Base-by-base conservation (phyloP, 179 eudicot species). In the Beta macrorhiza region DNA sequence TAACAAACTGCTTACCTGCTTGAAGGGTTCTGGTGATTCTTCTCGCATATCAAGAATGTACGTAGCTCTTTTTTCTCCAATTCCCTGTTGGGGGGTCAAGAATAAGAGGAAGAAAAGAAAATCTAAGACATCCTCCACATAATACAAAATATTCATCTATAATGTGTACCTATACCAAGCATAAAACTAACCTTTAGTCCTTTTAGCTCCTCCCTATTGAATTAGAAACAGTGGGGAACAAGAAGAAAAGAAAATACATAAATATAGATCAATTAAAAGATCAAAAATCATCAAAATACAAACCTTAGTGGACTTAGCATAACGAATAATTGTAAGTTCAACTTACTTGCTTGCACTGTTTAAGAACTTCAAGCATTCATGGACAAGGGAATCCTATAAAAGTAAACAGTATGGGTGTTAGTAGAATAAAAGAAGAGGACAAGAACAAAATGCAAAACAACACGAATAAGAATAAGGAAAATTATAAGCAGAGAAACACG, bases 341-440 rank as follows among this genome's bases (percentile, higher is more conserved):
- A 88, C 94, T 90, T 82, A 96, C 99, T 94, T 94, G 92, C 82
- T 90, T 49, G 97, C 99, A 49, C 90, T 73, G 82, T 96, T 96
- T 56, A 96, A 67, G 71, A 91, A 90, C 70, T 75, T 90, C 74
- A 95, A 87, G 78, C 85, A 91, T 75, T 91, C 94, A 8, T 85
- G 76, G 25, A 93, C 93, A 83, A 96, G 84, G 63, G 91, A 83
- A 45, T 92, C 82, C 99, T 96, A 87, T 87, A 85, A 82, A n/a
- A 55, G 4, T 37, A 77, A 0, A 17, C 45, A 19, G 70, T 61
- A 72, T 0, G n/a, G 0, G 16, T 32, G 42, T 15, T 47, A 76
- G 19, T n/a, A 75, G 9, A 67, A 29, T 45, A 74, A 73, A 63
- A 73, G n/a, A 10, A 19, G 45, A 79, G 62, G 55, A 15, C 3